phyloP scores from a whole-genome alignment of 2,329 filamentous ascomycete genomes.

The Fusarium clavum region DNA sequence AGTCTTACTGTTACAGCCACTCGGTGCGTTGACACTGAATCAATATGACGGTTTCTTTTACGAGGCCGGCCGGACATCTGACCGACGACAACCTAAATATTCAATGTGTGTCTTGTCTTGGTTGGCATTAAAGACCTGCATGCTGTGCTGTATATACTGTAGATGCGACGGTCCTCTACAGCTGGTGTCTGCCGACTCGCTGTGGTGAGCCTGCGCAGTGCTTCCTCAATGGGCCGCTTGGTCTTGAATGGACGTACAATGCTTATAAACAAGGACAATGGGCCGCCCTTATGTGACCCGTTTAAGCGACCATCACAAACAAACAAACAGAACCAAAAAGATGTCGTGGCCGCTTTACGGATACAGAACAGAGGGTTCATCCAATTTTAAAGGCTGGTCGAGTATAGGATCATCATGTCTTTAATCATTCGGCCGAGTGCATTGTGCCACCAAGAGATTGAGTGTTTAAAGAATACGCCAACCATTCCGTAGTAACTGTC shows the following conservation, averaged over 20 bases:
- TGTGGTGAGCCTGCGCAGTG: slow-evolving; percentile 40
- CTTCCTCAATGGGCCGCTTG: slow-evolving; percentile 18
- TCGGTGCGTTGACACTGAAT: slow-evolving; percentile 23
- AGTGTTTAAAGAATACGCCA: slow-evolving; percentile 6
- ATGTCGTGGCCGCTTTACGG: slow-evolving; percentile 30
- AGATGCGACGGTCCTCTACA: slow-evolving; percentile 31
- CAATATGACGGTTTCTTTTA: slow-evolving; percentile 26
- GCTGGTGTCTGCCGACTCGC: slow-evolving; percentile 37
- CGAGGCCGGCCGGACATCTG: slow-evolving; percentile 29
- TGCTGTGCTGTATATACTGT: background rate
- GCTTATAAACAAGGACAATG: slow-evolving; percentile 34
- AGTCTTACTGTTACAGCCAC: slow-evolving; percentile 9
- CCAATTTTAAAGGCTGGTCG: background rate
- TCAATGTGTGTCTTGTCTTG: slow-evolving; percentile 18
- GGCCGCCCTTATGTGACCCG: slow-evolving; percentile 33
- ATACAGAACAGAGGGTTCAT: slow-evolving; percentile 1
- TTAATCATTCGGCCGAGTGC: slow-evolving; percentile 12
- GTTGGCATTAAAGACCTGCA: slow-evolving; percentile 22
- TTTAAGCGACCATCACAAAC: slow-evolving; percentile 38
- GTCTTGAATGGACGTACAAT: slow-evolving; percentile 33
- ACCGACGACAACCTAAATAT: background rate
- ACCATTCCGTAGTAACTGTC: slow-evolving; percentile 9
- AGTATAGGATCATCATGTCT: slow-evolving; percentile 2
- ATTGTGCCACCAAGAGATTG: slow-evolving; percentile 13
- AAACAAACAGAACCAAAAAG: background rate